phyloP scores from a whole-genome alignment of 73 alveolate species.

The Paramecium octaurelia region DNA sequence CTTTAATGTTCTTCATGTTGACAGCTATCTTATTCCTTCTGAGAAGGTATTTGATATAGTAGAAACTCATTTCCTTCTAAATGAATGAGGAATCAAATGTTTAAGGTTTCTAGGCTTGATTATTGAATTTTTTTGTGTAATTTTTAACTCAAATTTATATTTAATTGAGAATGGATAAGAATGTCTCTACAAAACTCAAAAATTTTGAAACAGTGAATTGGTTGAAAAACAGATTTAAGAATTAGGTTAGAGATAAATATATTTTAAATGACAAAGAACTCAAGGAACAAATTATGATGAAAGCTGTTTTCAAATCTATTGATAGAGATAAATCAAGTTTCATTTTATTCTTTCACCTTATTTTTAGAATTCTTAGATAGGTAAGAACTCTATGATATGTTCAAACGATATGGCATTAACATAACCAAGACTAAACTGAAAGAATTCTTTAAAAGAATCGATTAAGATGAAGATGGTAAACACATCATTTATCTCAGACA shows the following conservation, averaged over 20 bases:
- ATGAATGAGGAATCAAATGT: conserved; percentile 9
- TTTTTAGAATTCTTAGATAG: conserved; percentile 23
- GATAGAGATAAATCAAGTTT: conserved; percentile 50
- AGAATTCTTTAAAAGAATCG: conserved; percentile 32
- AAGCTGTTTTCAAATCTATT: conserved; percentile 31
- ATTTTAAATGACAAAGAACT: not conserved
- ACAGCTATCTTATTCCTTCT: not conserved
- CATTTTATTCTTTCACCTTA: not conserved
- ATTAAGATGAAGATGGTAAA: conserved; percentile 43
- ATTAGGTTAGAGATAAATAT: conserved; percentile 29
- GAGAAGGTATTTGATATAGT: not conserved
- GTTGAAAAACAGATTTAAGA: conserved; percentile 4
- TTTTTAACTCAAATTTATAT: not conserved
- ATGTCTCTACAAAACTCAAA: not conserved
- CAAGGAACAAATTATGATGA: conserved; percentile 34
- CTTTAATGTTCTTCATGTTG: not conserved
- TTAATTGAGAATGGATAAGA: not conserved
- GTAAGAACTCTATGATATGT: conserved; percentile 32
- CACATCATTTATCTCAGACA: not conserved
- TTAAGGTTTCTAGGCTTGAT: not conserved
- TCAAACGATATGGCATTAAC: not conserved
- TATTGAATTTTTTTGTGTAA: not conserved
- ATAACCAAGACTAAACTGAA: not conserved
- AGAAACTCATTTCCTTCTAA: not conserved
- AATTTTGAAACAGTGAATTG: not conserved